Base-by-base conservation (phyloP, 139 green algal species). In the Asterochloris sp. region DNA sequence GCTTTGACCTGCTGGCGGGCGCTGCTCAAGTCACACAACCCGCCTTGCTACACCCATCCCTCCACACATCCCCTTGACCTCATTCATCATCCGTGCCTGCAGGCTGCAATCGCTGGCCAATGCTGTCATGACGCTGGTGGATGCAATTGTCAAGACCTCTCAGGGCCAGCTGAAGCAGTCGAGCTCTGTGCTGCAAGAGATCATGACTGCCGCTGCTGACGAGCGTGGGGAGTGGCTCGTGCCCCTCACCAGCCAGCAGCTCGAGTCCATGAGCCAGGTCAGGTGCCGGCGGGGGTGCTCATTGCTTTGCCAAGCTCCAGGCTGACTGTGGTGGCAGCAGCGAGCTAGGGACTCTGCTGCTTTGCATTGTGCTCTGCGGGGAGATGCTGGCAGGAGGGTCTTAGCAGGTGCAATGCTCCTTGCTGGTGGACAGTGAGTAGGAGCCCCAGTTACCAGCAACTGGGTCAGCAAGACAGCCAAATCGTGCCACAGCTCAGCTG, bases 191-290 rank as follows among this genome's bases (percentile, higher is more conserved):
- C 86, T 95, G 75, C 89, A 96, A 87, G 83, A 91, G 24, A 93
- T 98, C 24, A 74, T 98, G 28, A 87, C 80, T 27, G 89, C 94
- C n/a, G 94, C 89, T 26, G 94, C 94, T 19, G 89, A 98, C 82
- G 91, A 91, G 13, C 87, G 86, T 19, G 94, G 95, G 4, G 90
- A 98, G 86, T 98, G 96, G 94, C 87, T 95, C 78, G 76, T 98
- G 83, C 96, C 96, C 11, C 87, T 98, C 13, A 81, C 87, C 0
- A 17, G 81, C 9, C 75, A 94, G 11, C 85, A 94, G 87, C 76
- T 95, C 19, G 61, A 83, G 28, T 73, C 85, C 16, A 91, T 96
- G 89, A 71, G 76, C 26, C 19, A 68, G 29, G 77, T 81, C 61
- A 60, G 60, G 54, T 69, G 23, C 10, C 21, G 66, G 66, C 66